Base-by-base conservation (phyloP, 345 rosid species). In the Abelmoschus esculentus region DNA sequence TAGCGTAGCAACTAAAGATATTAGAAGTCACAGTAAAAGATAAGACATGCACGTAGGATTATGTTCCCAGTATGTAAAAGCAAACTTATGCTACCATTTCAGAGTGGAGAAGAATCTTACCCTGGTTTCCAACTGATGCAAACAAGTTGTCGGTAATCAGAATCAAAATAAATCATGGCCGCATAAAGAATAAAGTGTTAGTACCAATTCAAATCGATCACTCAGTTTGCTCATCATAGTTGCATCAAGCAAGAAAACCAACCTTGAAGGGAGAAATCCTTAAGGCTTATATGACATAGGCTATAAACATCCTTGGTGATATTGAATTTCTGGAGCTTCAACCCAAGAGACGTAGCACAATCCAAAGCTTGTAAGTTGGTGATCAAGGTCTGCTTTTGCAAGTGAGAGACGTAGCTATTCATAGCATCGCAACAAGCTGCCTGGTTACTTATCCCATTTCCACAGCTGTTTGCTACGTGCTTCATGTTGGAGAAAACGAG, bases 301-400 rank as follows among this genome's bases (percentile, higher is more conserved):
- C 76, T 81, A 73, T 89, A 95, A 75, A 95, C 71, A 71, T 95
- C 81, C 67, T 61, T 84, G 22, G 89, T 82, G 49, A 95, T 83
- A 74, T 87, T 91, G 7, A 81, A 78, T 67, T 80, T 85, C 76
- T 82, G 93, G 59, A 95, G 79, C 82, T 87, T 84, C 81, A 76
- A 66, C 9, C 96, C 96, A 1, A 91, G 77, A 8, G 83, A 83
- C 19, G 91, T 77, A 69, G 99, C 95, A 26, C 99, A 95, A 76
- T 95, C 89, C 80, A 91, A 77, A 66, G 97, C 97, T 72, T 91
- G 99, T 83, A 95, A 85, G 84, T 95, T 95, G 34, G 99, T 95
- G 52, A 91, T 80, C 26, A 95, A 88, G 75, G 87, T 82, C 80
- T 95, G 99, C 80, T 95, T 93, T 69, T 93, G 98, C 79, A 93